A percentile compares a stretch with the other conserved stretches of the same genome.
phyloP scores from a whole-genome alignment of 1,139 yeast genomes.

The Sugiyamaella grinbergsii region DNA sequence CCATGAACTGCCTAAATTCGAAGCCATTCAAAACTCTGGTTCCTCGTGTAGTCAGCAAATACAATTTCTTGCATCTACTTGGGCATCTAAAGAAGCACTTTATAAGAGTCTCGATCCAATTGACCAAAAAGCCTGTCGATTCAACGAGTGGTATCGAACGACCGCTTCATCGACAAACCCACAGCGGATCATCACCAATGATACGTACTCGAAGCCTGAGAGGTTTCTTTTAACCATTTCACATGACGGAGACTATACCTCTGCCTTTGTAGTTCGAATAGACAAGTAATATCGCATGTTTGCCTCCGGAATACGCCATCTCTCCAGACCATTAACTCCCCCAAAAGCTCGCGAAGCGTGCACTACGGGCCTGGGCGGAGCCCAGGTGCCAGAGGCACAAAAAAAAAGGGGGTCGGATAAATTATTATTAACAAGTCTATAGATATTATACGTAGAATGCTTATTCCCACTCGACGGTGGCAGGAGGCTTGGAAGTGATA shows the following conservation, averaged over 20 bases:
- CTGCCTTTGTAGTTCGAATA: constrained; percentile 39
- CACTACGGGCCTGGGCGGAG: no score
- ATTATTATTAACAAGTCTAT: constrained; percentile 10
- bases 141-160: constrained; percentile 62
- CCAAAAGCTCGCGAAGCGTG: no score
- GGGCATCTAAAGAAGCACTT: constrained; percentile 80
- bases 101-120: constrained; percentile 57
- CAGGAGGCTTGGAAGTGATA: constrained; percentile 98
- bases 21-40: neutral
- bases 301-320: neutral
- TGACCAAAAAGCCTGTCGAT: constrained; percentile 56
- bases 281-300: neutral
- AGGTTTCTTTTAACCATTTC: constrained; percentile 58
- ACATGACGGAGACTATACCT: constrained; percentile 62
- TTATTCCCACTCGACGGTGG: constrained; percentile 99
- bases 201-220: constrained; percentile 45
- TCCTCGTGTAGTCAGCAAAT: constrained; percentile 14
- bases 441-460: constrained; percentile 12
- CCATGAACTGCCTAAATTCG: constrained; percentile 50
- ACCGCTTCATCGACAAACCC: constrained; percentile 12
- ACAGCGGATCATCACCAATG: constrained; percentile 29
- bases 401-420: neutral
- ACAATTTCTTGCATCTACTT: constrained; percentile 55
- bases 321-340: no score
- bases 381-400: no score